Evolutionary conservation across 2,329 filamentous ascomycete genomes (phyloP), one percentile per base, ranked within the genome.

Genomic region (Penicillium hordei): DNA sequence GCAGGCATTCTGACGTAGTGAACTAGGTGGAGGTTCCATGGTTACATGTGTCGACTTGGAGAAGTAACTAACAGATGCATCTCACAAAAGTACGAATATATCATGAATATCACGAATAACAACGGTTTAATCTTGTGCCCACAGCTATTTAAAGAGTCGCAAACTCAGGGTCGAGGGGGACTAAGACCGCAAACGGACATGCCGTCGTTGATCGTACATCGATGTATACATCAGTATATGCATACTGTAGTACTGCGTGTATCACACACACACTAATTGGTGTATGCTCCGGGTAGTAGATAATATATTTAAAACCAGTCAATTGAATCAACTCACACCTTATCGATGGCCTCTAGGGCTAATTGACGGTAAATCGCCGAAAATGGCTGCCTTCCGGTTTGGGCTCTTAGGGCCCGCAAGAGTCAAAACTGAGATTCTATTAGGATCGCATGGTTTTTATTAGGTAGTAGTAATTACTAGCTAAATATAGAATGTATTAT

Each of bases 1-100:
- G 13, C 45, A 27, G 38, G 10, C 19, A 43, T 29, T 29, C 51
- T 53, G 51, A 53, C 51, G 51, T 53, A 53, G 51, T 23, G 31
- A 31, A 52, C 33, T 39, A 12, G 23, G 21, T 10, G 23, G 4
- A 53, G 40, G 31, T 33, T 49, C 43, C 43, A 40, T 48, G 50
- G 50, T 52, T 52, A 36, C 40, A 36, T 52, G 21, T 51, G 12
- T 46, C 25, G 38, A 39, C 25, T 13, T 31, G 29, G 29, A 12
- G 29, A 31, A 31, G 31, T 13, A 33, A 31, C 29, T 31, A 31
- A 31, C 17, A 27, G 3, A 31, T 42, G 38, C 12, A 43, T 31
- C 10, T 21, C 1, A 33, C 45, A 17, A 48, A 36, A 27, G 44
- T 46, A 33, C 44, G 9, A 17, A 31, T 19, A n/a, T 39, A 3